A percentile compares a stretch with the other conserved stretches of the same genome.
phyloP scores from a whole-genome alignment of 129 eudicot species.

The Chrysanthemum lavandulifolium region DNA sequence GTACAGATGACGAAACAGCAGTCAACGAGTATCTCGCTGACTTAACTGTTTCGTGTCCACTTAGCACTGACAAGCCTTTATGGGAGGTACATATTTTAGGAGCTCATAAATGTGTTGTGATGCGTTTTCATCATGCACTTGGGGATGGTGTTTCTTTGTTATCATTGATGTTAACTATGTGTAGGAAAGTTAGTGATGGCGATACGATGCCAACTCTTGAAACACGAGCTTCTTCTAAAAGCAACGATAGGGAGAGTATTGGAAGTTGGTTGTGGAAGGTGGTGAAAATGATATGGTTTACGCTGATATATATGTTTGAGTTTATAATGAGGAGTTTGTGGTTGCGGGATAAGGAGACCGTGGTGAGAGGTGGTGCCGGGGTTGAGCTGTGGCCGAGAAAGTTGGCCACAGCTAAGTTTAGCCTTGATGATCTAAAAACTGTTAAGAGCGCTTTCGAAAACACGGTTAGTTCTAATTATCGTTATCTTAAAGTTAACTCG shows the following conservation, averaged over 20 bases:
- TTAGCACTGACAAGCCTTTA: constrained; percentile 61
- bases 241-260: not conserved
- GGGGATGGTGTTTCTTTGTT: constrained; percentile 87
- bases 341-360: constrained; percentile 56
- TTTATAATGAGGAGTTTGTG: constrained; percentile 55
- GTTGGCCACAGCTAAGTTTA: constrained; percentile 64
- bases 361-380: constrained; percentile 73
- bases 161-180: constrained; percentile 61
- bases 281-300: constrained; percentile 49
- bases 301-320: constrained; percentile 48
- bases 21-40: constrained; percentile 72
- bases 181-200: constrained; percentile 45
- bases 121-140: constrained; percentile 87
- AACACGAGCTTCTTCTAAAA: not conserved
- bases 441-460: constrained; percentile 52
- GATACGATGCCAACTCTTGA: constrained; percentile 34
- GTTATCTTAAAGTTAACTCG: not conserved
- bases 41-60: constrained; percentile 61
- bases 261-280: constrained; percentile 21
- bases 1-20: constrained; percentile 29
- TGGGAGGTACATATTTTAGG: constrained; percentile 76
- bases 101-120: constrained; percentile 60
- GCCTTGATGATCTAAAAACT: constrained; percentile 67
- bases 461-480: constrained; percentile 41
- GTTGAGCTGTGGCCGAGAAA: constrained; percentile 95